These are phyloP conservation scores for Zizania palustris DNA, from an alignment of 202 grass and related monocot genomes.

Conservation along the genomic window DNA sequence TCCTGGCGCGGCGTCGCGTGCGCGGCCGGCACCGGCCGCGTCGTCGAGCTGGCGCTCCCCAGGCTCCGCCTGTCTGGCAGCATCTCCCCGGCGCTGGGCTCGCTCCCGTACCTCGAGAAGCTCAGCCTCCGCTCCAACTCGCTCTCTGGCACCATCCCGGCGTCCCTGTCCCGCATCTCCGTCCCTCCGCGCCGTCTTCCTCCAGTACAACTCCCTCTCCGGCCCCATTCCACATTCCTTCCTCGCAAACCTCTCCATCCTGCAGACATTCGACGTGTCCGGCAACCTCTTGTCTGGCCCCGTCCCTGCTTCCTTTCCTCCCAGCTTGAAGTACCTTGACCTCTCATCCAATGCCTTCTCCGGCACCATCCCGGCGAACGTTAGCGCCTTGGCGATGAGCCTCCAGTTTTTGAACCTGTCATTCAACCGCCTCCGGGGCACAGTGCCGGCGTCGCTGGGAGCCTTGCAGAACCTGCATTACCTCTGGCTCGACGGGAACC, in stretches of 20 bases:
- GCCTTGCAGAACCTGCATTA: slow-evolving; percentile 70
- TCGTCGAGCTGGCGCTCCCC: slow-evolving; percentile 84
- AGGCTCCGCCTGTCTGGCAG: slow-evolving; percentile 70
- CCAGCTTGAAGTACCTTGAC: slow-evolving; percentile 66
- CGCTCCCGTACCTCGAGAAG: slow-evolving; percentile 63
- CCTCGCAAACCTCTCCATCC: slow-evolving; percentile 75
- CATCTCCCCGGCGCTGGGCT: slow-evolving; percentile 62
- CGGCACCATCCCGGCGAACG: slow-evolving; percentile 56
- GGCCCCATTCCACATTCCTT: slow-evolving; percentile 61
- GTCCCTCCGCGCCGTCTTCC: slow-evolving; percentile 69
- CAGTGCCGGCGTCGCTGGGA: slow-evolving; percentile 71
- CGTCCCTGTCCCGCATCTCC: slow-evolving; percentile 55
- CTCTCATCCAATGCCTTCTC: slow-evolving; percentile 88
- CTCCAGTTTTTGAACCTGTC: slow-evolving; percentile 91
- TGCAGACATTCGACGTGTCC: slow-evolving; percentile 74
- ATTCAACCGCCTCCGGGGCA: slow-evolving; percentile 84
- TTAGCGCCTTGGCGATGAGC: slow-evolving; percentile 45
- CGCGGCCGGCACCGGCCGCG: slow-evolving; percentile 38
- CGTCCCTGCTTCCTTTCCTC: slow-evolving; percentile 58
- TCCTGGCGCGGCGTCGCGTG: slow-evolving; percentile 85
- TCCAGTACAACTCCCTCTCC: slow-evolving; percentile 82
- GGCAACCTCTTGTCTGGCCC: slow-evolving; percentile 70
- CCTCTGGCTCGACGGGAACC: slow-evolving; percentile 93
- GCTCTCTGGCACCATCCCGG: slow-evolving; percentile 67
- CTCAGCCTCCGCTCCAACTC: slow-evolving; percentile 89